A percentile compares a stretch with the other conserved stretches of the same genome.
Evolutionary conservation across 106 monocot species (phyloP).

Genomic region (Dioscorea alata): DNA sequence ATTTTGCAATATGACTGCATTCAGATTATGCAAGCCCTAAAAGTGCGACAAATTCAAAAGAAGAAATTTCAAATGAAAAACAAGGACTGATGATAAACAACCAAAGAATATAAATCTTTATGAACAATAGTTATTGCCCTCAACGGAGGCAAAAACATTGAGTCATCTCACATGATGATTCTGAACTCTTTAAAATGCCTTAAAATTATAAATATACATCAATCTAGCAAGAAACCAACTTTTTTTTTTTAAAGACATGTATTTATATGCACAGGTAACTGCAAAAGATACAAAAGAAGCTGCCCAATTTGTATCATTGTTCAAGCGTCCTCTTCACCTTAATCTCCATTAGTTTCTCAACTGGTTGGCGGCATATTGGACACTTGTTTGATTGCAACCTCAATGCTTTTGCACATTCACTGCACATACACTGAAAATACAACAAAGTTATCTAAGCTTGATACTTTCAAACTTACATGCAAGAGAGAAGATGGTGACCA

Average conservation of each 20-base stretch:
- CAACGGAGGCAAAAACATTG: not conserved
- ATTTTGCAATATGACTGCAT: not conserved
- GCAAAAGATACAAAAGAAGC: not conserved
- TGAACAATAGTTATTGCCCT: not conserved
- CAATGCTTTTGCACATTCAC: slow-evolving; percentile 77
- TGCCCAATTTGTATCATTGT: slow-evolving; percentile 6
- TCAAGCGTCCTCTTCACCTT: slow-evolving; percentile 39
- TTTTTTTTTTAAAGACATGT: not conserved
- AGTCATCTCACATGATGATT: not conserved
- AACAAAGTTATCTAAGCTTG: not conserved
- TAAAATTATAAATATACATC: not conserved
- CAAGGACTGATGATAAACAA: not conserved
- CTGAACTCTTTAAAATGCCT: not conserved
- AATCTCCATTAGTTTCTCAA: slow-evolving; percentile 85
- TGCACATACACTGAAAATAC: slow-evolving; percentile 82
- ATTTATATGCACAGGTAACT: not conserved
- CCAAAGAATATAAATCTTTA: not conserved
- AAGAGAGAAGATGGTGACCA: not conserved
- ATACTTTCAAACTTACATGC: not conserved
- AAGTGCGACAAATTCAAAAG: no score
- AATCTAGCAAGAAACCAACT: no score
- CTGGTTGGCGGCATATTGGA: slow-evolving; percentile 85
- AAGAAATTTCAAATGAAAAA: not conserved
- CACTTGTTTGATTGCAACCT: slow-evolving; percentile 73
- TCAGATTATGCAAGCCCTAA: not conserved